A percentile compares a stretch with the other conserved stretches of the same genome.
phyloP scores from a whole-genome alignment of 2,329 filamentous ascomycete genomes.

The Didymosphaeria variabile region DNA sequence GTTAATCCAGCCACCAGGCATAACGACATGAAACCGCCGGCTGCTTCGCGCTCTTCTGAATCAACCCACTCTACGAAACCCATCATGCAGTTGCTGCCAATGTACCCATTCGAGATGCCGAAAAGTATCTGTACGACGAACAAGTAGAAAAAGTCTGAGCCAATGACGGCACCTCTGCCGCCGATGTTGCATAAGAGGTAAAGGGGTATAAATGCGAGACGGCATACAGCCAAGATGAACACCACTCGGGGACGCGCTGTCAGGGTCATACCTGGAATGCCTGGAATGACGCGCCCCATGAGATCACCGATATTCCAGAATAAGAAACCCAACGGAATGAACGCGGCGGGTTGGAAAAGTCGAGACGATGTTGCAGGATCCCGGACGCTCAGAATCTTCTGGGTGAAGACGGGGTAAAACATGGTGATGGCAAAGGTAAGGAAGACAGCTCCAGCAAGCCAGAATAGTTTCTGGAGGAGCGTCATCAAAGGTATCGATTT shows the following conservation, averaged over 20 bases:
- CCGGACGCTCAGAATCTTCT: constrained; percentile 55
- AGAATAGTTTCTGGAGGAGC: constrained; percentile 80
- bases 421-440: constrained; percentile 86
- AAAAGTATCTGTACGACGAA: constrained; percentile 83
- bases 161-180: constrained; percentile 71
- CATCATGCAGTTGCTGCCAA: constrained; percentile 93
- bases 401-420: constrained; percentile 93
- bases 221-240: constrained; percentile 71
- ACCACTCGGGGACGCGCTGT: constrained; percentile 71
- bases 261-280: constrained; percentile 64
- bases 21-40: constrained; percentile 92
- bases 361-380: constrained; percentile 57
- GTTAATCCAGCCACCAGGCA: constrained; percentile 87
- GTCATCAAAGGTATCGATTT: constrained; percentile 67
- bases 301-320: constrained; percentile 95
- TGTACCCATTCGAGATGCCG: constrained; percentile 85
- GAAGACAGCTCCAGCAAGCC: constrained; percentile 79
- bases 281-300: constrained; percentile 74
- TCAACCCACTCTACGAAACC: constrained; percentile 83
- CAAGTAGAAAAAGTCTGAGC: constrained; percentile 89
- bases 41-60: constrained; percentile 82
- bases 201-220: constrained; percentile 78
- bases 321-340: constrained; percentile 89
- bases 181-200: constrained; percentile 91
- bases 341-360: constrained; percentile 76